Evolutionary conservation across 257 asterid genomes (phyloP), one percentile per base, ranked within the genome.

Genomic region (Pogostemon cablin): DNA sequence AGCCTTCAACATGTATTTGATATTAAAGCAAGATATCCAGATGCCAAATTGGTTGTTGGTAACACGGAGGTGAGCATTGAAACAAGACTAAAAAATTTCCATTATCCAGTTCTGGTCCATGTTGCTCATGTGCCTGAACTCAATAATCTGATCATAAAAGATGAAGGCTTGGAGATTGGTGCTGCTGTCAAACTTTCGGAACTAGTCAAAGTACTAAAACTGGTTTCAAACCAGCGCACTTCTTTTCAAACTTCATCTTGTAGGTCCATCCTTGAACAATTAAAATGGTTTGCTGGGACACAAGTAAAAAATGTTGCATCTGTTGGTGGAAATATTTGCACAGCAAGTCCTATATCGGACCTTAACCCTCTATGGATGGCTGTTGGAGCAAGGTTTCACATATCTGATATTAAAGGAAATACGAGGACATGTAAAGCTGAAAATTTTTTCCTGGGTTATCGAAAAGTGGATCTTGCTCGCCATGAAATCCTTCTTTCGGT

Each of bases 261-360:
- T 74, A 83, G 88, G 77, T 80, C 99, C 17, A 69, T 93, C 49
- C 81, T 89, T 54, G 88, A 84, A 67, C 99, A 91, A 75, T 62
- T 91, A 57, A 91, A 89, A 81, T 93, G 97, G 97, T 93, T 91
- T 83, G 97, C 99, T 68, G 99, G 99, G 73, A 81, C 85, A 54
- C 99, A 93, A 73, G 89, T 93, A 77, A 85, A 87, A 76, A 93
- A 93, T 66, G 80, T 81, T 73, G 99, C 92, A 63, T 91, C 97
- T 42, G 74, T 93, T 55, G 99, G 99, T 72, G 99, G 99, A 66
- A 93, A 93, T 85, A 89, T 93, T 67, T 93, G 97, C 75, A 91
- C 97, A 64, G 99, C 99, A 1, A 93, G 99, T 82, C 99, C 99
- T 67, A 93, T 91, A 81, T 93, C 99, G 20, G 99, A 93, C 70